Conservation (phyloP, 352 stramenopile genomes). For the Globisporangium alternatum region DNA sequence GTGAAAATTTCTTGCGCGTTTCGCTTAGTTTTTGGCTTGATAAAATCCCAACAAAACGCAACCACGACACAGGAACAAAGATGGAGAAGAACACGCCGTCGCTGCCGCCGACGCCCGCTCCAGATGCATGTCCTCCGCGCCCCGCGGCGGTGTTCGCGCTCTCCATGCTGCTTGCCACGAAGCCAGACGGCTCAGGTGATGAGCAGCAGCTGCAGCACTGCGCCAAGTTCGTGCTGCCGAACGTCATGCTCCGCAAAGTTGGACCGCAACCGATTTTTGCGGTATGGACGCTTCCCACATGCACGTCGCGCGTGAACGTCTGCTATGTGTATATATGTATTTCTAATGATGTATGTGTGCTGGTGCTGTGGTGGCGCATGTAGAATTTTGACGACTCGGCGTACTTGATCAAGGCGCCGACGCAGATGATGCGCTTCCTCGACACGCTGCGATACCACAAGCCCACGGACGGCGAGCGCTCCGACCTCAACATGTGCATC, state of each 20-base stretch:
- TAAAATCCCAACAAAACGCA: neutral
- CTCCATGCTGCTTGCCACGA: slow-evolving; percentile 21
- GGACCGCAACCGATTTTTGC: slow-evolving; percentile 72
- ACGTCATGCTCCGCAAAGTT: slow-evolving; percentile 65
- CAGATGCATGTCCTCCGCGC: slow-evolving; percentile 2
- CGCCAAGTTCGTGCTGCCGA: slow-evolving; percentile 41
- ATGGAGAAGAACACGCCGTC: slow-evolving; percentile 14
- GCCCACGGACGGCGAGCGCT: slow-evolving; percentile 65
- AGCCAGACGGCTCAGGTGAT: slow-evolving; percentile 2
- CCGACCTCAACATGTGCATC: slow-evolving; percentile 67
- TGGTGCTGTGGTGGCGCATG: neutral
- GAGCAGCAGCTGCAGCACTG: neutral
- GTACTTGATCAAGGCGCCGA: slow-evolving; percentile 65
- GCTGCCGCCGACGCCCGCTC: slow-evolving; percentile 4
- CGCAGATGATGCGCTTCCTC: slow-evolving; percentile 80
- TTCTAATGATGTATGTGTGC: neutral
- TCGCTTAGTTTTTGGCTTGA: slow-evolving; percentile 1
- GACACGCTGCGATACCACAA: slow-evolving; percentile 85
- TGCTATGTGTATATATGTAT: neutral
- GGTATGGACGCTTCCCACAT: slow-evolving; percentile 22
- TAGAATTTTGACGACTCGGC: slow-evolving; percentile 77
- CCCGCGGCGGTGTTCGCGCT: slow-evolving; percentile 43
- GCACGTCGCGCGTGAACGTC: neutral
- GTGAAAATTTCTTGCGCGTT: neutral
- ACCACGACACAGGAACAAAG: neutral